Conservation (phyloP, 441 rosid species). For the Corymbia citriodora region DNA sequence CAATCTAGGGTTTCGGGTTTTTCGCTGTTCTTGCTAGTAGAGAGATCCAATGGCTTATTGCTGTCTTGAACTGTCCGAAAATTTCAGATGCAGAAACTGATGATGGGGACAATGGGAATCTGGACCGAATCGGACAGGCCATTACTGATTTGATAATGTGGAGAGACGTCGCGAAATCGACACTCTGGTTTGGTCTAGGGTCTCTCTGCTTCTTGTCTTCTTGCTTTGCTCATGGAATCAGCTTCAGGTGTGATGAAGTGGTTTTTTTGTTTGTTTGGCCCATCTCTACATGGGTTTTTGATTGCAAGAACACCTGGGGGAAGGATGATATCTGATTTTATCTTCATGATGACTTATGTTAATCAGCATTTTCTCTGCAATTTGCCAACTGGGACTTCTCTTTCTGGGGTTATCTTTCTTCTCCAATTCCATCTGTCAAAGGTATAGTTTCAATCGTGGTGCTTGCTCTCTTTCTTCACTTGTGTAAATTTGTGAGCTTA, state of each 20-base stretch:
- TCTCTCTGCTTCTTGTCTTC: conserved; percentile 75
- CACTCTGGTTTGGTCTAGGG: conserved; percentile 90
- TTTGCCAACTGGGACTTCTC: conserved; percentile 76
- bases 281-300: not conserved
- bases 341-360: not conserved
- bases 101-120: conserved; percentile 38
- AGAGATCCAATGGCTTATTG: not conserved
- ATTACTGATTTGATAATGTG: conserved; percentile 71
- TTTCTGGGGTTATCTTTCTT: conserved; percentile 73
- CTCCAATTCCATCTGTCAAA: conserved; percentile 66
- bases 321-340: not conserved
- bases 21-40: not conserved
- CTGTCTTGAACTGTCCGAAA: not conserved
- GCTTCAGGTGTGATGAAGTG: conserved; percentile 43
- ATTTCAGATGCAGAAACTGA: conserved; percentile 27
- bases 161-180: conserved; percentile 83
- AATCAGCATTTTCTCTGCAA: conserved; percentile 59
- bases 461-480: not conserved
- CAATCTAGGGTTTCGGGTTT: not conserved
- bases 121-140: conserved; percentile 48
- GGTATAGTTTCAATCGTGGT: conserved; percentile 23
- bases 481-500: not conserved
- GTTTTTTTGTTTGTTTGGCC: not conserved
- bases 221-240: conserved; percentile 74
- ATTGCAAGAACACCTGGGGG: not conserved